Conservation (phyloP, 2,329 filamentous ascomycete genomes). For the Aspergillus intermedius region DNA sequence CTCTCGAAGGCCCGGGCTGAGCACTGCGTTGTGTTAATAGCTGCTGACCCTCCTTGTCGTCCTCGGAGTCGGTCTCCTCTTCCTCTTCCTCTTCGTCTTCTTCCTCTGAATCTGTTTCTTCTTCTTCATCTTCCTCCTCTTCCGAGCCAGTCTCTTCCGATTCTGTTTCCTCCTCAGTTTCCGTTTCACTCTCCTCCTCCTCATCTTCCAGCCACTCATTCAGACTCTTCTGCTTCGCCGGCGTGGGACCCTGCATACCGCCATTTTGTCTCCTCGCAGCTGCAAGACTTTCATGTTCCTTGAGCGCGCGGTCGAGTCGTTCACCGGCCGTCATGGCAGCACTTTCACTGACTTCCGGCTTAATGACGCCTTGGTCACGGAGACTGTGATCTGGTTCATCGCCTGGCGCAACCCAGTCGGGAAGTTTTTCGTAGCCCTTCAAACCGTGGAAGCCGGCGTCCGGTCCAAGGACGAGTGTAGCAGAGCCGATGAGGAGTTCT, state of each 20-base stretch:
- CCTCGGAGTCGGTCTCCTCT: constrained; percentile 39
- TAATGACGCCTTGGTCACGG: constrained; percentile 53
- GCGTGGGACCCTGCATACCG: constrained; percentile 7
- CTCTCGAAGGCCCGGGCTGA: neutral
- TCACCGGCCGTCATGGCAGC: constrained; percentile 35
- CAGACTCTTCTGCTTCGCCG: constrained; percentile 65
- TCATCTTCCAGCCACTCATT: constrained; percentile 90
- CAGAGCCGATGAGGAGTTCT: constrained; percentile 71
- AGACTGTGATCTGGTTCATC: constrained; percentile 70
- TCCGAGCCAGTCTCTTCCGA: constrained; percentile 45
- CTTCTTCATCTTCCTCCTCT: constrained; percentile 40
- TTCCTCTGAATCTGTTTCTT: constrained; percentile 41
- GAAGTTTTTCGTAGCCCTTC: constrained; percentile 70
- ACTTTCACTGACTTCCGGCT: constrained; percentile 26
- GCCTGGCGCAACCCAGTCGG: constrained; percentile 76
- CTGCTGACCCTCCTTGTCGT: constrained; percentile 32
- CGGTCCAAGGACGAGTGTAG: constrained; percentile 75
- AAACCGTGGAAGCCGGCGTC: constrained; percentile 68
- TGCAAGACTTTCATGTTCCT: constrained; percentile 31
- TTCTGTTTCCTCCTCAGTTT: constrained; percentile 43
- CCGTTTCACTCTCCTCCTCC: constrained; percentile 50
- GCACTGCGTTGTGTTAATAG: constrained; percentile 4
- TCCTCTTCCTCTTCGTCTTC: constrained; percentile 42
- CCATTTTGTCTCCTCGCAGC: constrained; percentile 14
- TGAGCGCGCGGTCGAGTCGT: constrained; percentile 38